Percentiles rank a stretch among this genome's conserved stretches.
Conservation (phyloP, 2,329 filamentous ascomycete genomes). For the Pestalotiopsis sp. region DNA sequence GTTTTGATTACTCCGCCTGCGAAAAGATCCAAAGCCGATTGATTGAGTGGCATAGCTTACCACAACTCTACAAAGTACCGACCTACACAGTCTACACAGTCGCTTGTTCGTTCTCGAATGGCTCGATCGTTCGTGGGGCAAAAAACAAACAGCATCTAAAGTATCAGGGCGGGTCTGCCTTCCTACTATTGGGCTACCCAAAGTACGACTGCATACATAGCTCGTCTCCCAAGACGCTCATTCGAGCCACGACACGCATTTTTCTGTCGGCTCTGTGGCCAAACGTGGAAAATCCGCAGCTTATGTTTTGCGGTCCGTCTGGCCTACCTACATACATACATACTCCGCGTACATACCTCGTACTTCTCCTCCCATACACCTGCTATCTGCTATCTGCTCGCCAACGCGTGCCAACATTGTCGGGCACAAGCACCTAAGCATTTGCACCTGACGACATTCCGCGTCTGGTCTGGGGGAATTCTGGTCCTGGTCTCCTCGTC, state of each 20-base stretch:
- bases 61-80: background rate
- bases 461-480: background rate
- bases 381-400: too few relatives aligned
- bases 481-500: background rate
- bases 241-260: conserved; percentile 38
- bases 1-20: too few relatives aligned
- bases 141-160: conserved; percentile 16
- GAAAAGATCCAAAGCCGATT: too few relatives aligned
- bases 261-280: conserved; percentile 24
- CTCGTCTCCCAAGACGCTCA: conserved; percentile 29
- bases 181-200: conserved; percentile 36
- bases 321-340: background rate
- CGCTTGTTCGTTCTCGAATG: background rate
- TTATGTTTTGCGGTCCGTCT: conserved; percentile 2
- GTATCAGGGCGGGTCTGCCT: conserved; percentile 31
- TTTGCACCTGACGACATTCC: conserved; percentile 6
- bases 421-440: conserved; percentile 11
- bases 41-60: background rate
- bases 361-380: too few relatives aligned
- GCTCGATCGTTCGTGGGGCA: conserved; percentile 10
- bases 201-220: conserved; percentile 35
- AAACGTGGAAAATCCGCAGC: conserved; percentile 30
- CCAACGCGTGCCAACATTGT: background rate
- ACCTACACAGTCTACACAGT: background rate
- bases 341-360: too few relatives aligned